Conservation (phyloP, 2,329 filamentous ascomycete species). For the Fusarium bactridioides region DNA sequence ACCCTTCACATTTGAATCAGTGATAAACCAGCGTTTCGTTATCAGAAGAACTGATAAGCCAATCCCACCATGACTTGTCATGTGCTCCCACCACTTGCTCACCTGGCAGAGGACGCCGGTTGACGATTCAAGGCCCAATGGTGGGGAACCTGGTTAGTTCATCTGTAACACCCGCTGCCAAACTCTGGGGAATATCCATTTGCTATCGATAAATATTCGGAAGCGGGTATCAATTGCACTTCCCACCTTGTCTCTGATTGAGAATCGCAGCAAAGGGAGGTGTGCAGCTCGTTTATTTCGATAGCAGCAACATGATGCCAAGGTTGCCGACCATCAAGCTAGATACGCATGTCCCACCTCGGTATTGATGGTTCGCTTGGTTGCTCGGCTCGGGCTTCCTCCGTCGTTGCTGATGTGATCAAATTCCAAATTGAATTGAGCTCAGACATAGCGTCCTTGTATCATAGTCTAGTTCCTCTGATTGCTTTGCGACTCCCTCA, state of each 20-base stretch:
- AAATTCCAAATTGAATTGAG: not conserved
- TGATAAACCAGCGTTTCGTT: not conserved
- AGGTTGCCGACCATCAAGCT: not conserved
- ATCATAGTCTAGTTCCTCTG: not conserved
- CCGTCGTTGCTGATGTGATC: constrained; percentile 35
- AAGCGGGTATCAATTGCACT: not conserved
- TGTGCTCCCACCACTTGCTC: constrained; percentile 30
- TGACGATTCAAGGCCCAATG: constrained; percentile 19
- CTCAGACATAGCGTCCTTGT: not conserved
- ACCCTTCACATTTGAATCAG: constrained; percentile 11
- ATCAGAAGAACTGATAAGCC: constrained; percentile 14
- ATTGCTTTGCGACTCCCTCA: not conserved
- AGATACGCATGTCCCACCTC: constrained; percentile 8
- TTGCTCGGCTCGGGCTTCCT: constrained; percentile 22
- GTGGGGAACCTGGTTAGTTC: constrained; percentile 22
- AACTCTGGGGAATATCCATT: constrained; percentile 11
- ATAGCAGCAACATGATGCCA: not conserved
- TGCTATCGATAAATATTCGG: constrained; percentile 7
- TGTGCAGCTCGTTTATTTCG: not conserved
- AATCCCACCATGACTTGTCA: constrained; percentile 25
- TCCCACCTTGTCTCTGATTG: not conserved
- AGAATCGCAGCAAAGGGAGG: not conserved
- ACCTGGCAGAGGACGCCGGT: constrained; percentile 27
- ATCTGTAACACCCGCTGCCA: constrained; percentile 5
- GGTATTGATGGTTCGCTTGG: constrained; percentile 16